Conservation (phyloP, 2,329 filamentous ascomycete genomes). For the Epichloe typhina region DNA sequence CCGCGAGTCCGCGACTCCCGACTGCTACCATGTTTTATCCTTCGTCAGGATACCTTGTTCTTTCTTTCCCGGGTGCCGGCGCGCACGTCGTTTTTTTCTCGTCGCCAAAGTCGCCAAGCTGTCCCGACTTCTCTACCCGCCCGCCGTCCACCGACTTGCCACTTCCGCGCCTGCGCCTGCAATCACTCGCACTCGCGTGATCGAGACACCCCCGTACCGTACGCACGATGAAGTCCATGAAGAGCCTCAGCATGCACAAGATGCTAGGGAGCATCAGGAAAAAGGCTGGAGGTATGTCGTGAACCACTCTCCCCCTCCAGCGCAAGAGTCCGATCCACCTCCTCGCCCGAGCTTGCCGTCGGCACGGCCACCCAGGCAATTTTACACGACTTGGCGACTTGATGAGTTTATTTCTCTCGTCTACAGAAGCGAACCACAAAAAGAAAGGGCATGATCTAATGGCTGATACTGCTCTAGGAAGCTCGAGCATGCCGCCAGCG, state of each 20-base stretch:
- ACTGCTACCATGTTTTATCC: neutral
- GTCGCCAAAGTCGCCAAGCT: neutral
- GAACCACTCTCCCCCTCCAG: neutral
- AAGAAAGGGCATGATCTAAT: neutral
- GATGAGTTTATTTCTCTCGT: neutral
- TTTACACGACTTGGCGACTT: neutral
- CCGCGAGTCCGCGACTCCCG: neutral
- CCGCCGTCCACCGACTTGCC: too few species aligned
- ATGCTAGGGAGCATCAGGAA: constrained; percentile 42
- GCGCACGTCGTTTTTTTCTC: neutral
- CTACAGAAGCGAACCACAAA: too few species aligned
- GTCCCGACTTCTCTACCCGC: neutral
- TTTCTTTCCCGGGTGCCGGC: neutral
- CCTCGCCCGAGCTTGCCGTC: neutral
- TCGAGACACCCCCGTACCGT: neutral
- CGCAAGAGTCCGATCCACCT: neutral
- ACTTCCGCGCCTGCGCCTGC: neutral
- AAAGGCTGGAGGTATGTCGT: constrained; percentile 22
- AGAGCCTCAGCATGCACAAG: constrained; percentile 42
- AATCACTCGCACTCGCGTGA: neutral
- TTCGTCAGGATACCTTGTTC: neutral
- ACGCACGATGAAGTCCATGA: constrained; percentile 30
- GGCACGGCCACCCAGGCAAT: neutral
- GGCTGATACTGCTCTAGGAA: neutral
- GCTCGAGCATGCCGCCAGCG: constrained; percentile 6